Conservation (phyloP, 371 early-diverging fungal species). For the Mucor circinelloides region DNA sequence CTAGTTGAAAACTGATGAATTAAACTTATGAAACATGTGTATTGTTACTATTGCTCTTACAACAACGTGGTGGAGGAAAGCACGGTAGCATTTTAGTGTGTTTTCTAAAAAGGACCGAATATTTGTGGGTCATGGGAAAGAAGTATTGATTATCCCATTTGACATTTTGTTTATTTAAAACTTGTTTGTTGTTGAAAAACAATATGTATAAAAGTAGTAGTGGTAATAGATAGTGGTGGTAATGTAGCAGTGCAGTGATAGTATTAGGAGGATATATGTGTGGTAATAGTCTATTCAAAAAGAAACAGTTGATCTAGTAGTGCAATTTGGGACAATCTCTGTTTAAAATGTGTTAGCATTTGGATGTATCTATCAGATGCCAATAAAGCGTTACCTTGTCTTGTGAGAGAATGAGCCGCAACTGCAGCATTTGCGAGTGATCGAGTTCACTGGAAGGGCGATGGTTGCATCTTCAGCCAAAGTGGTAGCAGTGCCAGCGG, state of each 20-base stretch:
- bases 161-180: conserved; percentile 1
- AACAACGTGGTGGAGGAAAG: neutral
- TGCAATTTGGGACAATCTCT: conserved; percentile 5
- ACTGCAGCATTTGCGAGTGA: conserved; percentile 12
- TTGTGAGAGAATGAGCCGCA: conserved; percentile 23
- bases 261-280: neutral
- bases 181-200: neutral
- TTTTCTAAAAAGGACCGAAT: neutral
- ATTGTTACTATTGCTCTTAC: neutral
- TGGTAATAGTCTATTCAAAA: neutral
- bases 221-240: neutral
- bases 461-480: too few species aligned
- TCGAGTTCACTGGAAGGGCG: conserved; percentile 2
- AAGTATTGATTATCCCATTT: neutral
- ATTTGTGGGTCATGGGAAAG: too few species aligned
- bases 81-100: neutral
- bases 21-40: neutral
- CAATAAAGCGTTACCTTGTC: conserved; percentile 8
- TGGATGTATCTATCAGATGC: neutral
- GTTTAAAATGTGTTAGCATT: neutral
- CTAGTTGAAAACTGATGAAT: too few species aligned
- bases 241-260: neutral
- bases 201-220: neutral
- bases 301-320: neutral
- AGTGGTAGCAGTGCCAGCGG: neutral